Evolutionary conservation across 306 rosid species (phyloP), one percentile per base, ranked within the genome.

Genomic region (Trifolium subterraneum): DNA sequence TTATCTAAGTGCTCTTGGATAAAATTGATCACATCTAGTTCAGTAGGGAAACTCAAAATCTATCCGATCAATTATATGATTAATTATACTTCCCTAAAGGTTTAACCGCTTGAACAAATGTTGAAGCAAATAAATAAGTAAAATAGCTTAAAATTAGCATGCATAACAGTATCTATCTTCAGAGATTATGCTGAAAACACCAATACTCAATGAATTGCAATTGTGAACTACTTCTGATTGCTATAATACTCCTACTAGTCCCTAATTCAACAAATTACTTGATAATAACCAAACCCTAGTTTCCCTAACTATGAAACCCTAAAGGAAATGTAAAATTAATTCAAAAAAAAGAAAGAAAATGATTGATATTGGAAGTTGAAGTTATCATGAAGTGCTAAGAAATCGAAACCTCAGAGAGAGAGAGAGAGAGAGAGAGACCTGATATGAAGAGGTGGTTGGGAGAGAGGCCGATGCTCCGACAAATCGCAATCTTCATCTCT

Each of bases 401-500:
- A 29, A 29, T 20, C 6, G 15, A 54, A 22, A 18, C 8, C 13
- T 42, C 14, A 3, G 13, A 42, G 47, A 42, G 47, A 42, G 47
- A 10, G 47, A 41, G 13, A 39, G 47, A 50, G 56, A 45, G n/a
- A 15, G 15, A n/a, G 55, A 50, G 10, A 6, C 95, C 95, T 54
- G 95, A 78, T 51, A 73, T 78, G 86, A 89, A 84, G 84, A 86
- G 78, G 13, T 79, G 81, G 80, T 80, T 87, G 64, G 93, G 86
- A 14, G 97, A 91, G 86, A 87, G 83, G 75, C 84, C 36, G 12
- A 91, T 39, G 77, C 88, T 86, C 81, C 91, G 87, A 16, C 84
- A 83, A 35, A 87, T 83, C 55, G 91, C 91, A 83, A 80, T 87
- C 85, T 89, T 87, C 97, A 91, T 91, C 63, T 63, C 67, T 35